Conservation (phyloP, 164 flowering plant genomes). For the Cinnamomum micranthum region DNA sequence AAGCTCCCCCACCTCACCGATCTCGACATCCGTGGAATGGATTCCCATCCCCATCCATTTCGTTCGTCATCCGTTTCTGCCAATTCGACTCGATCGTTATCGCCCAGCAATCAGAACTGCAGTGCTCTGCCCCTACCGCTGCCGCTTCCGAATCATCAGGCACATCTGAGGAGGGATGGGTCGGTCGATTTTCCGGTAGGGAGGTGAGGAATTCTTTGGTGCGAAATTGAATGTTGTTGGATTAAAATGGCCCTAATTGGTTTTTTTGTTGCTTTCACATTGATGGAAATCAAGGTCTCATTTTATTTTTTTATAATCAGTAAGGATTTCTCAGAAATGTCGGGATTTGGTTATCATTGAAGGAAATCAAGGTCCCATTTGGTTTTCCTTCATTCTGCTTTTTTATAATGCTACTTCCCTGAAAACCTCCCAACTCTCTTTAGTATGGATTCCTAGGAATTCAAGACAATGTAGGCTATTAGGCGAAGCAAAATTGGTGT, state of each 20-base stretch:
- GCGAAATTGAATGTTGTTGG: neutral
- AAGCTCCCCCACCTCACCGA: constrained; percentile 26
- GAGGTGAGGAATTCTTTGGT: neutral
- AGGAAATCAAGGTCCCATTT: neutral
- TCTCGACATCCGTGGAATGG: constrained; percentile 8
- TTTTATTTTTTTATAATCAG: no score
- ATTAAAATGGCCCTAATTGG: neutral
- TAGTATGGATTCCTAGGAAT: no score
- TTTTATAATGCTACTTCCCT: no score
- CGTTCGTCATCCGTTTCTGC: neutral
- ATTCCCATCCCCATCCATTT: neutral
- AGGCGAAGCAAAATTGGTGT: neutral
- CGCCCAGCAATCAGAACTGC: neutral
- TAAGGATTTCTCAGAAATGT: no score
- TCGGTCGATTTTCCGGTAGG: neutral
- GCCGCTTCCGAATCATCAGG: constrained; percentile 17
- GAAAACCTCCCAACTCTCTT: no score
- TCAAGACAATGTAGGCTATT: no score
- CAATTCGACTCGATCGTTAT: neutral
- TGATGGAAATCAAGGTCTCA: neutral
- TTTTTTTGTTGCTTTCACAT: neutral
- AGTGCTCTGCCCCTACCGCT: constrained; percentile 19
- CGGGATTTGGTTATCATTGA: no score
- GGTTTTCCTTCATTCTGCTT: no score
- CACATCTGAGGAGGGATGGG: neutral